Conservation (phyloP, 495 filamentous ascomycete genomes). For the Tuber borchii region DNA sequence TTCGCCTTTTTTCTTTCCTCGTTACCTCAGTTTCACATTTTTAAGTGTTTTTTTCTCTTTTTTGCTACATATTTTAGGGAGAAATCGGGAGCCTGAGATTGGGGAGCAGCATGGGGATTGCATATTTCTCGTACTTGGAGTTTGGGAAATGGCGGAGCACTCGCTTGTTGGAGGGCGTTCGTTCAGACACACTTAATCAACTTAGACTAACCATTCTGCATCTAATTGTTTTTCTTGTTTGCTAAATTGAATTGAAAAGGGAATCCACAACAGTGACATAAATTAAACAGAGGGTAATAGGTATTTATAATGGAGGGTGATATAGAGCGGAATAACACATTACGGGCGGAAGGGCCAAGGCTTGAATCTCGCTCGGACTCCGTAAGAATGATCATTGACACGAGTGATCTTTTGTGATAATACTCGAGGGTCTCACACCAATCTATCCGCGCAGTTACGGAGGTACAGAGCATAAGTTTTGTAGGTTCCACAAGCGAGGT, state of each 20-base stretch:
- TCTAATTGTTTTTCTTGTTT: background rate
- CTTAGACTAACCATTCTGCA: background rate
- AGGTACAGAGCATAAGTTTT: no score
- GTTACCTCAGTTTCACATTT: background rate
- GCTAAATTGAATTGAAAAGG: background rate
- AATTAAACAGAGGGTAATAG: background rate
- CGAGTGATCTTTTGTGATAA: background rate
- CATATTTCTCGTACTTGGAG: background rate
- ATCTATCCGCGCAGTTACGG: background rate
- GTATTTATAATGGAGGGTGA: background rate
- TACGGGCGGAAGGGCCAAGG: background rate
- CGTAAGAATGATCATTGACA: background rate
- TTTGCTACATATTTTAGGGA: background rate
- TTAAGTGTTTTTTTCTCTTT: background rate
- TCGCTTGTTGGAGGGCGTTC: background rate
- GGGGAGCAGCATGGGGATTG: background rate
- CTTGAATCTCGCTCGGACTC: background rate
- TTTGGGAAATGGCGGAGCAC: background rate
- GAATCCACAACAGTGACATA: background rate
- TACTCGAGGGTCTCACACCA: background rate
- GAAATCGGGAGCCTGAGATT: background rate
- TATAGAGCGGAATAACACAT: background rate
- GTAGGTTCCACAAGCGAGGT: no score
- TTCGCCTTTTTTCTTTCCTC: background rate
- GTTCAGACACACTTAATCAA: background rate